A percentile compares a stretch with the other conserved stretches of the same genome.
phyloP scores from a whole-genome alignment of 805 yeast species.

The Starmerella davenportii region DNA sequence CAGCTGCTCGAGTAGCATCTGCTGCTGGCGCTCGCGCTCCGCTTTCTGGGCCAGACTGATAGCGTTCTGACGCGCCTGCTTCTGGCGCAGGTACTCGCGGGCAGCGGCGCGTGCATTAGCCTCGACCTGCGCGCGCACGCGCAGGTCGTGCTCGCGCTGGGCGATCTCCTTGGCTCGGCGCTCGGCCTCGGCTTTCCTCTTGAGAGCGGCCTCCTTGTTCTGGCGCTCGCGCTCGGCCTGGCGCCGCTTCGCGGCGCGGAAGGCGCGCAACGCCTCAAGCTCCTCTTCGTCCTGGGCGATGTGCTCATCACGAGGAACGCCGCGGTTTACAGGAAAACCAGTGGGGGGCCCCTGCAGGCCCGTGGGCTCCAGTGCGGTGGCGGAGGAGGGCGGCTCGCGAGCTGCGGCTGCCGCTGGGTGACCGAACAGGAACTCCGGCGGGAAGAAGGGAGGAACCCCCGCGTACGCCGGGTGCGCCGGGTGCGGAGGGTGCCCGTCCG shows the following conservation, averaged over 20 bases:
- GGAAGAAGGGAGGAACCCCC: background rate
- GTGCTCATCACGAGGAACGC: conserved; percentile 1
- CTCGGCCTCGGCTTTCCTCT: conserved; percentile 6
- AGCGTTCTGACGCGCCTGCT: conserved; percentile 8
- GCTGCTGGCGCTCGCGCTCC: conserved; percentile 10
- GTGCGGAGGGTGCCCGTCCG: background rate
- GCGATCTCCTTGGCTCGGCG: conserved; percentile 4
- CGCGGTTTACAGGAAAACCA: too few species aligned
- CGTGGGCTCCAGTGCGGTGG: background rate
- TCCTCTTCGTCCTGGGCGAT: conserved; percentile 9
- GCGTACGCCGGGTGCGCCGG: background rate
- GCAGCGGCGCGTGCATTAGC: conserved; percentile 12
- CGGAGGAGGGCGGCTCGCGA: background rate
- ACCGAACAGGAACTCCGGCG: background rate
- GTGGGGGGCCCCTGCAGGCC: background rate
- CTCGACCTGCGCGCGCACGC: conserved; percentile 4
- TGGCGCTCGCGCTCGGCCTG: conserved; percentile 6
- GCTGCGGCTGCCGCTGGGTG: background rate
- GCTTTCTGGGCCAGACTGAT: conserved; percentile 7
- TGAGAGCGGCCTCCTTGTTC: background rate
- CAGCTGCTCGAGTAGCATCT: conserved; percentile 10
- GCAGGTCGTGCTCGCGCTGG: conserved; percentile 2
- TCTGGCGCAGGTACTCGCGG: conserved; percentile 7
- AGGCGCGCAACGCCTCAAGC: conserved; percentile 6
- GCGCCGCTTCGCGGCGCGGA: conserved; percentile 5